Percentiles rank a stretch among this genome's conserved stretches.
These are phyloP conservation scores for Naganishia randhawae DNA, from an alignment of 768 basidiomycete genomes.

Conservation along the genomic window DNA sequence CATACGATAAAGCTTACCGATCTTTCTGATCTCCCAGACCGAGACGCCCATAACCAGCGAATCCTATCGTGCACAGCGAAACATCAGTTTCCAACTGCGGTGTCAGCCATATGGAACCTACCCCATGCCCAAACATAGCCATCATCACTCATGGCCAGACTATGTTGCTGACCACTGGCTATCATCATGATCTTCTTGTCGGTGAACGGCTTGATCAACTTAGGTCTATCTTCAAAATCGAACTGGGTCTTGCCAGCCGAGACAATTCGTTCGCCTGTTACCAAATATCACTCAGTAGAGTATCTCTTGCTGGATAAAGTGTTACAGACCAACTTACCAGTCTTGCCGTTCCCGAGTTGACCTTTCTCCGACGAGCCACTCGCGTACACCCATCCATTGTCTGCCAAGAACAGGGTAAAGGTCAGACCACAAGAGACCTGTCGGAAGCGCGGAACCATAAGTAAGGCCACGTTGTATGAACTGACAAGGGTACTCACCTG, in stretches of 20 bases:
- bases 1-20: conserved; percentile 61
- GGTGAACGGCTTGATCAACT: conserved; percentile 65
- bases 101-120: background rate
- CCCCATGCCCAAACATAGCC: conserved; percentile 48
- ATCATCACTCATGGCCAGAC: conserved; percentile 69
- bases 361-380: conserved; percentile 91
- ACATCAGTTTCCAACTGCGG: too few relatives aligned
- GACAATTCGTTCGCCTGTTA: conserved; percentile 64
- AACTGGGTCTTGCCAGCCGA: conserved; percentile 79
- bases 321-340: conserved; percentile 55
- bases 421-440: conserved; percentile 76
- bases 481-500: conserved; percentile 30
- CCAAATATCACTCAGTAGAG: background rate
- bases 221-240: conserved; percentile 62
- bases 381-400: conserved; percentile 77
- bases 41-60: conserved; percentile 69
- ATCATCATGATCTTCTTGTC: conserved; percentile 76
- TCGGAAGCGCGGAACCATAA: background rate
- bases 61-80: conserved; percentile 9
- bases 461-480: too few relatives aligned
- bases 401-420: conserved; percentile 78
- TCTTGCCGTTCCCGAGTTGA: conserved; percentile 85
- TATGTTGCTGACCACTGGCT: conserved; percentile 81
- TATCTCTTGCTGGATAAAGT: background rate
- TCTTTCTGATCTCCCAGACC: conserved; percentile 60